Conservation (phyloP, 192 early-diverging fungal species). For the Phlyctochytrium planicorne region DNA sequence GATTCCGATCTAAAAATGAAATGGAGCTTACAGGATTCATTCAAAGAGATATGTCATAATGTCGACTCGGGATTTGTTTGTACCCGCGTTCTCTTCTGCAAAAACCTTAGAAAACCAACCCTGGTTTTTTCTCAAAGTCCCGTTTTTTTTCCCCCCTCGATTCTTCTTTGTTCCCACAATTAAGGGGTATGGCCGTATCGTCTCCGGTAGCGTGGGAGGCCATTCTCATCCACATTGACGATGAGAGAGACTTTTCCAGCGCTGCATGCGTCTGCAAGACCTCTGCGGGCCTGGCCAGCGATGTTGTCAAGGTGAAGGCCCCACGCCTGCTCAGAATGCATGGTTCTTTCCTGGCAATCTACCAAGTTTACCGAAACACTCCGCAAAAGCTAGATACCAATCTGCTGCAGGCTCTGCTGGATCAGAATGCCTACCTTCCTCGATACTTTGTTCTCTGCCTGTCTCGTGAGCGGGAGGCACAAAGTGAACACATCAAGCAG, state of each 20-base stretch:
- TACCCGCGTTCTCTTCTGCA: too few species aligned
- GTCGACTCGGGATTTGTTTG: too few species aligned
- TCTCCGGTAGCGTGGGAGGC: too few species aligned
- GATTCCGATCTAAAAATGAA: too few species aligned
- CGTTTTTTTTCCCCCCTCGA: too few species aligned
- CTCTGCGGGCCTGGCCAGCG: neutral
- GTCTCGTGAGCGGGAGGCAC: conserved; percentile 6
- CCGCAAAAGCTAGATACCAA: neutral
- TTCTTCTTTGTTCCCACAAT: too few species aligned
- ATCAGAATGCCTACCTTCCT: conserved; percentile 2
- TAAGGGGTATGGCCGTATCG: too few species aligned
- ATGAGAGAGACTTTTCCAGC: neutral
- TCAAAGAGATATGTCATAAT: too few species aligned
- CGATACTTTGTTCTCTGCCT: conserved; percentile 18
- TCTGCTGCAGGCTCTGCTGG: conserved; percentile 1
- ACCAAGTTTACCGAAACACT: neutral
- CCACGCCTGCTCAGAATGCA: neutral
- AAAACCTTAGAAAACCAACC: too few species aligned
- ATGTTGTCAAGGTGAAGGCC: neutral
- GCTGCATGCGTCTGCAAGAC: neutral
- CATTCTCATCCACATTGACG: neutral
- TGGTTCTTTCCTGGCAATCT: neutral
- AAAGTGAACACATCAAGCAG: conserved; percentile 11
- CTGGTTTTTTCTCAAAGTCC: too few species aligned
- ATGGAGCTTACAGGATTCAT: too few species aligned